Evolutionary conservation across 108 stramenopile genomes (phyloP).

Genomic region (Schizochytrium sp.): DNA sequence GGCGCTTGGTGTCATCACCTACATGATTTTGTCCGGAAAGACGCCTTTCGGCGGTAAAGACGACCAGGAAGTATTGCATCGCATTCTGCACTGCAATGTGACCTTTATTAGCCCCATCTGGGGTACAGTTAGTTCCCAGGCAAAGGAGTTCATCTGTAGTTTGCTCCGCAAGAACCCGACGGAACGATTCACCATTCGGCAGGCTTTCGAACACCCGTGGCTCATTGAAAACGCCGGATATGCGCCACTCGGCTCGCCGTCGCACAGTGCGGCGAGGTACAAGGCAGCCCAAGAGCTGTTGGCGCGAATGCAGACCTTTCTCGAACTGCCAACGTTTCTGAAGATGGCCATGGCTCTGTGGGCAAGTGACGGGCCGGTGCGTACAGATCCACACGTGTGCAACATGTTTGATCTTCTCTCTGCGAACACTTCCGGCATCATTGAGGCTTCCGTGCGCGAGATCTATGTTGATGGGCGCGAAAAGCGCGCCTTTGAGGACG

Average conservation of each 20-base stretch:
- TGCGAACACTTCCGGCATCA: not conserved
- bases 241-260: too few species aligned
- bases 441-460: not conserved
- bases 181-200: not conserved
- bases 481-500: not conserved
- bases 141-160: slow-evolving; percentile 60
- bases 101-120: slow-evolving; percentile 68
- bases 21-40: slow-evolving; percentile 79
- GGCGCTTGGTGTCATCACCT: slow-evolving; percentile 83
- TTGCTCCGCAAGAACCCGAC: slow-evolving; percentile 22
- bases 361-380: not conserved
- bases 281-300: not conserved
- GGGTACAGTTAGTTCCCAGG: slow-evolving; percentile 55
- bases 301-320: not conserved
- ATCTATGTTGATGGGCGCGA: not conserved
- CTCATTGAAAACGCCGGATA: not conserved
- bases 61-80: slow-evolving; percentile 39
- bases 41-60: slow-evolving; percentile 71
- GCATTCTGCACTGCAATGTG: slow-evolving; percentile 51
- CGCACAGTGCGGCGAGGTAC: too few species aligned
- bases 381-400: not conserved
- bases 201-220: not conserved
- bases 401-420: not conserved
- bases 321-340: not conserved
- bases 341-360: not conserved